Percentiles rank a stretch among this genome's conserved stretches.
phyloP scores from a whole-genome alignment of 495 filamentous ascomycete species.

The Corynascus novoguineensis region DNA sequence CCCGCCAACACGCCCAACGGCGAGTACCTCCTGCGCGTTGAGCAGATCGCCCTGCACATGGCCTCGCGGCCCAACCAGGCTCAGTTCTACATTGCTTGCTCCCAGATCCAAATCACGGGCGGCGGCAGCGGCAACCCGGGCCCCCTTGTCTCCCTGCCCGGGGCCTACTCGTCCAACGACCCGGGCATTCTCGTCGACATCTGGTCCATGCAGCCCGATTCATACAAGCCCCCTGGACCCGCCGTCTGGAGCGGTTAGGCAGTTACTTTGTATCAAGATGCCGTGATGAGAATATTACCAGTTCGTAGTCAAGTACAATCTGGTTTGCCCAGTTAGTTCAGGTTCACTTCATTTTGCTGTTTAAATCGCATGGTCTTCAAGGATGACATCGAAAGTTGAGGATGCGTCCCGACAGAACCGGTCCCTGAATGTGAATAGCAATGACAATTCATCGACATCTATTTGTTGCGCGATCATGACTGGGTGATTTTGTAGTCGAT shows the following conservation, averaged over 20 bases:
- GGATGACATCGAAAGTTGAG: too few relatives aligned
- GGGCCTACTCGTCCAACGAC: constrained; percentile 47
- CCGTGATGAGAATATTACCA: too few relatives aligned
- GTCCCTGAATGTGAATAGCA: too few relatives aligned
- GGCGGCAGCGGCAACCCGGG: constrained; percentile 42
- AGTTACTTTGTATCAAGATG: too few relatives aligned
- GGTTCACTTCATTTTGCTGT: too few relatives aligned
- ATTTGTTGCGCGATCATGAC: too few relatives aligned
- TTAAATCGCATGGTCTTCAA: too few relatives aligned
- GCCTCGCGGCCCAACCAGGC: constrained; percentile 40
- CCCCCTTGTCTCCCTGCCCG: constrained; percentile 45
- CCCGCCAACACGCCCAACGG: constrained; percentile 41
- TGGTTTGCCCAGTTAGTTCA: too few relatives aligned
- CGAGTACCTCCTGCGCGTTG: constrained; percentile 54
- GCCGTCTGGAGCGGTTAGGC: constrained; percentile 34
- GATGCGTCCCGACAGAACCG: too few relatives aligned
- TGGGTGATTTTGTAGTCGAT: too few relatives aligned
- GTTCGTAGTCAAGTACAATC: too few relatives aligned
- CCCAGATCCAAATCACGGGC: constrained; percentile 51
- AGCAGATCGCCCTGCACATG: constrained; percentile 50
- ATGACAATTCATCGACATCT: too few relatives aligned
- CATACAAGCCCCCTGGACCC: constrained; percentile 42
- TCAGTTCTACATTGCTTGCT: constrained; percentile 51
- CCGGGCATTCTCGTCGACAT: constrained; percentile 45
- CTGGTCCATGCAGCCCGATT: constrained; percentile 27